Percentiles rank a stretch among this genome's conserved stretches.
Evolutionary conservation across 805 yeast genomes (phyloP).

Genomic region (Schizosaccharomyces octosporus): DNA sequence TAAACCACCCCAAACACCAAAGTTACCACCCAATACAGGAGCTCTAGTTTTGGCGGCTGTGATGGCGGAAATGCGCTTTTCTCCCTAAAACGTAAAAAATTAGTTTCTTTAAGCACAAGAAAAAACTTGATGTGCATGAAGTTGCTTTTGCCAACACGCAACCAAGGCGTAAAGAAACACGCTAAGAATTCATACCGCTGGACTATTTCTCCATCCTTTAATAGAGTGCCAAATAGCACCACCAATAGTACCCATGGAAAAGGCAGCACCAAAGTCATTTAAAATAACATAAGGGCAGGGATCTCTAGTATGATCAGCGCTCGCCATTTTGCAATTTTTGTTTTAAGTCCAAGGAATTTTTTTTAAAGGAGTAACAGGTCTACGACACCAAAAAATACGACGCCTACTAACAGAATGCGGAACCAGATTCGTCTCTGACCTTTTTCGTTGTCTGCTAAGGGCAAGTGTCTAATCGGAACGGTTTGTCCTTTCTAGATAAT

Average conservation of each 20-base stretch:
- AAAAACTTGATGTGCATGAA: not conserved
- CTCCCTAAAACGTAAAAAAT: conserved; percentile 30
- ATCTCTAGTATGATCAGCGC: conserved; percentile 90
- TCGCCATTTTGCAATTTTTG: not conserved
- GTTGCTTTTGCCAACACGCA: not conserved
- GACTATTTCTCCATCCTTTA: conserved; percentile 95
- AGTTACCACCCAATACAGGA: conserved; percentile 95
- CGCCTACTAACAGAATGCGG: too few species aligned
- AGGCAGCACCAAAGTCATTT: conserved; percentile 96
- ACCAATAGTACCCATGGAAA: conserved; percentile 96
- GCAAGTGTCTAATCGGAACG: too few species aligned
- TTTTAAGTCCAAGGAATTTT: too few species aligned
- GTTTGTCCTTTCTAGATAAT: too few species aligned
- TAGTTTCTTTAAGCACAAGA: too few species aligned
- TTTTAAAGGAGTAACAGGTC: too few species aligned
- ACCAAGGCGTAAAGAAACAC: not conserved
- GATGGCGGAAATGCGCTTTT: conserved; percentile 70
- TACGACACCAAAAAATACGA: too few species aligned
- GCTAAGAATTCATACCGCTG: conserved; percentile 16
- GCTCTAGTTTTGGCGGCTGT: conserved; percentile 87
- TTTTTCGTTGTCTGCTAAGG: too few species aligned
- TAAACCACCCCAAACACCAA: conserved; percentile 98
- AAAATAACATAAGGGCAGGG: conserved; percentile 85
- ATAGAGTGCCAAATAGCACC: conserved; percentile 98
- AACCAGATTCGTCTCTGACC: too few species aligned